Evolutionary conservation across 1,284 basidiomycete genomes (phyloP), one percentile per base, ranked within the genome.

Genomic region (Moesziomyces parantarcticus): DNA sequence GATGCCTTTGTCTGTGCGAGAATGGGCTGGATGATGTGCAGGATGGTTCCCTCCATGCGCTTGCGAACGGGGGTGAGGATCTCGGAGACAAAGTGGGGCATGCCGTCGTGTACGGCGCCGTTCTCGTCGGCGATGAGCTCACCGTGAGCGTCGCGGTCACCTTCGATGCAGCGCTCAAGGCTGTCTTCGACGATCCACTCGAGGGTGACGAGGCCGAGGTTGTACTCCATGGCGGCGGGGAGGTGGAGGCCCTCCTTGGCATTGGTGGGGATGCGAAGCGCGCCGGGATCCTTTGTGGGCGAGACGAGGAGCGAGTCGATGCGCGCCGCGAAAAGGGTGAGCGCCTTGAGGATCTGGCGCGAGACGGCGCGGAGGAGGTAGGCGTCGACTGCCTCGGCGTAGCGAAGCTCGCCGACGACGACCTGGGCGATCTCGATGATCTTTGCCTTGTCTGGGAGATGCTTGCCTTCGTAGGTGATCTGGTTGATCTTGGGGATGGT

Each of bases 151-250:
- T 70, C 63, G 22, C 67, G 67, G 32, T 75, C 64, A 20, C 80
- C 80, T 34, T 82, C 80, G 43, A 83, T 66, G 52, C 80, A 82
- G 23, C 80, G 66, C 58, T 83, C 81, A n/a, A 83, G 49, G 34
- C 76, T 74, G 53, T 83, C 80, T 53, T 82, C 80, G 5, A 83
- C 76, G 54, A 81, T 80, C 81, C 81, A 83, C 32, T 75, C 75
- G 45, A 82, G 58, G 18, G 79, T 72, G 23, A 81, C 75, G 18
- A 83, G 70, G 32, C 79, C 81, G 32, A 83, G 44, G 53, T 83
- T 83, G 73, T 77, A 83, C 46, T 82, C 81, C 71, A 82, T 70
- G 6, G 78, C 80, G 0, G 77, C 60, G 3, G 81, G 76, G 8
- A 79, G 48, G 36, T 76, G 48, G 7, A 62, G 54, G 1, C 75